phyloP scores from a whole-genome alignment of 2,329 filamentous ascomycete genomes.

The Biscogniauxia sp. region DNA sequence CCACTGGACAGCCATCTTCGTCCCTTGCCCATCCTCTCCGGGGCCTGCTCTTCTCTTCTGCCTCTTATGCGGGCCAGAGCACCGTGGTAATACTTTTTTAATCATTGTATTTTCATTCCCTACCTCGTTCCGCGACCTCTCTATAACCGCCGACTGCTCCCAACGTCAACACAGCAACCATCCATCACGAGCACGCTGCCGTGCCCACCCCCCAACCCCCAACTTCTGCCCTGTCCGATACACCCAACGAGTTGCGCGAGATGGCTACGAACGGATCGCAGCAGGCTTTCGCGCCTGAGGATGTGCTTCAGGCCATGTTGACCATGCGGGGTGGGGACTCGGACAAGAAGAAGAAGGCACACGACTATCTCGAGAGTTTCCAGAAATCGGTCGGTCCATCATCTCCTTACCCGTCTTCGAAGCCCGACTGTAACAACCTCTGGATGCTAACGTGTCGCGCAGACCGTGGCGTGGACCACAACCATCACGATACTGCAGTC shows the following conservation, averaged over 20 bases:
- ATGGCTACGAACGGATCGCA: constrained; percentile 68
- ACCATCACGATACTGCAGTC: constrained; percentile 86
- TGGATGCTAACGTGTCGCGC: constrained; percentile 23
- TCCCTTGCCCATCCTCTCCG: not conserved
- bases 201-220: constrained; percentile 23
- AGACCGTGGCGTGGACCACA: constrained; percentile 89
- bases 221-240: constrained; percentile 22
- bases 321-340: constrained; percentile 88
- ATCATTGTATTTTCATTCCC: constrained; percentile 6
- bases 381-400: constrained; percentile 84
- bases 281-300: constrained; percentile 70
- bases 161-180: not conserved
- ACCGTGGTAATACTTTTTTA: not conserved
- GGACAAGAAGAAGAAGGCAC: constrained; percentile 82
- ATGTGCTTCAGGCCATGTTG: constrained; percentile 80
- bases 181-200: constrained; percentile 17
- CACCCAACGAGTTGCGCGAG: constrained; percentile 24
- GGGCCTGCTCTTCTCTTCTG: not conserved
- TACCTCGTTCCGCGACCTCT: constrained; percentile 10
- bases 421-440: not conserved
- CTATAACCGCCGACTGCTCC: constrained; percentile 19
- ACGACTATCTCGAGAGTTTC: constrained; percentile 88
- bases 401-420: constrained; percentile 1
- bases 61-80: not conserved
- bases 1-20: not conserved